Evolutionary conservation across 2,329 filamentous ascomycete species (phyloP), one percentile per base, ranked within the genome.

Genomic region (Cercospora zeae-maydis): DNA sequence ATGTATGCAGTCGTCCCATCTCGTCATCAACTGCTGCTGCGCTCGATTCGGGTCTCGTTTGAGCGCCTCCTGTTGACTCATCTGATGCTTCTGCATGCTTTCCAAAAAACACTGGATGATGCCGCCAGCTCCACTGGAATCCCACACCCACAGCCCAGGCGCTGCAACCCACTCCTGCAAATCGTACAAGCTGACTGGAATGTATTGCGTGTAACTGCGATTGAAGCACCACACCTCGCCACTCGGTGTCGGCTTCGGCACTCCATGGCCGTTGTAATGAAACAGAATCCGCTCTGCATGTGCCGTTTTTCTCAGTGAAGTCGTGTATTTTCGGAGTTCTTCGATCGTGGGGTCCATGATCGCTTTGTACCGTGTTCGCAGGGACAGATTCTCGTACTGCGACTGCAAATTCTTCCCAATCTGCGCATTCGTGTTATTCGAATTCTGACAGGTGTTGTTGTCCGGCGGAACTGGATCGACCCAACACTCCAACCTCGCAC

Each of bases 201-300:
- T 99, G 75, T 99, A 99, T 77, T 99, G 95, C 0, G 95, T 99
- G 75, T 97, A 99, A 69, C 92, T 98, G 71, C 95, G 93, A 78
- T 99, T 99, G 77, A 99, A 99, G 4, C 98, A 96, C 95, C 95
- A 99, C 19, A 99, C 96, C 76, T 99, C 95, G 13, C 95, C 95
- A 4, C 93, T 97, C 2, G 90, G 87, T 0, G 95, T 99, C 2
- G 95, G 95, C 73, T 97, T 92, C 1, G 95, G 95, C 10, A 99
- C 95, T 52, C 95, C 95, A 76, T 99, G 95, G 14, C 95, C 95
- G 72, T 99, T 99, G 82, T 99, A 99, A 75, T 99, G 95, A 71
- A 99, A 91, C n/a, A 99, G 81, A 1, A 99, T 92, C 55, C 95
- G 84, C 79, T 99, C 95, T 63, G 97, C 93, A 76, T 97, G 96